These are phyloP conservation scores for Tetraselmis chui DNA, from an alignment of 139 green algal genomes.

Conservation along the genomic window DNA sequence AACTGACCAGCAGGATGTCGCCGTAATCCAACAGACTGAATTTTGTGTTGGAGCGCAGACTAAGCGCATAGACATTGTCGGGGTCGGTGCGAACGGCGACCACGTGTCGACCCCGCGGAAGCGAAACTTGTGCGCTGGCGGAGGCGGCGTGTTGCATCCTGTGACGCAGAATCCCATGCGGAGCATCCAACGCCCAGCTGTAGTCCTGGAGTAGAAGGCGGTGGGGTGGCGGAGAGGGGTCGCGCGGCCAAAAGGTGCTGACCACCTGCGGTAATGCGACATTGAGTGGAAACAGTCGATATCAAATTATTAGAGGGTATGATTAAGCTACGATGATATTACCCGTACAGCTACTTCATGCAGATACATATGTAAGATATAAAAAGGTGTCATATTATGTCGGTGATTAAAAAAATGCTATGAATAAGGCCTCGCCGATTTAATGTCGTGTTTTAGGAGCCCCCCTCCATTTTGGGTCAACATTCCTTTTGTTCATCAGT, in stretches of 20 bases:
- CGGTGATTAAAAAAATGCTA: no score
- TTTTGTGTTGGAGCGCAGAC: not conserved
- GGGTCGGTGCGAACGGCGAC: not conserved
- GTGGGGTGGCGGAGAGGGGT: not conserved
- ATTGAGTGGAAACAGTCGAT: no score
- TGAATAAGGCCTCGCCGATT: no score
- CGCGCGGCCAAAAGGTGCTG: not conserved
- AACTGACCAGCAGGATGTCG: not conserved
- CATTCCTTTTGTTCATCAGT: no score
- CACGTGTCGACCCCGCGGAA: not conserved
- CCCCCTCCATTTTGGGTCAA: no score
- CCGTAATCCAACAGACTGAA: not conserved
- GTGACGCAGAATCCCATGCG: not conserved
- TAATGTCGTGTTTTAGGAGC: no score
- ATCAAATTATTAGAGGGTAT: no score
- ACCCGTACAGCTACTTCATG: no score
- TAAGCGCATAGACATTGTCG: not conserved
- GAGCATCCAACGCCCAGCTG: not conserved
- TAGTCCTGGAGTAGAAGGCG: not conserved
- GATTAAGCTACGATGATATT: no score
- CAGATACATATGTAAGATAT: no score
- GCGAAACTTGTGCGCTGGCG: not conserved
- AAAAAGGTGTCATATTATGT: no score
- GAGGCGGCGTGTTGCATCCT: not conserved
- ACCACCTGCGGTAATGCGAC: not conserved